Conservation (phyloP, 371 early-diverging fungal species). For the Mucor ambiguus region DNA sequence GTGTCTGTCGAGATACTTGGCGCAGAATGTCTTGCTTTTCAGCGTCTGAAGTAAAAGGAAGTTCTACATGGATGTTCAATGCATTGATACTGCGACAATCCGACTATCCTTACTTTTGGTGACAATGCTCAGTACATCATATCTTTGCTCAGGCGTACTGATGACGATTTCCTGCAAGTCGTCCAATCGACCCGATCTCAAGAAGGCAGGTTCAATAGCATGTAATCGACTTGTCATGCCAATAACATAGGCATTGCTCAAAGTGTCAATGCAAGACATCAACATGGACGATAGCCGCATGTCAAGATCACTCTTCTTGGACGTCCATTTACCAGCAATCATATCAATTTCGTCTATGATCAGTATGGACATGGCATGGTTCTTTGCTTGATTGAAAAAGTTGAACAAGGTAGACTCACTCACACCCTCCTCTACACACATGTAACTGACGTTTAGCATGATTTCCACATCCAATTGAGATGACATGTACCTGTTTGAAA, state of each 20-base stretch:
- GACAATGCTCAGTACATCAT: slow-evolving; percentile 46
- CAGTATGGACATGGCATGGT: slow-evolving; percentile 41
- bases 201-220: slow-evolving; percentile 55
- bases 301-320: slow-evolving; percentile 43
- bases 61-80: slow-evolving; percentile 34
- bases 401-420: slow-evolving; percentile 50
- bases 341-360: slow-evolving; percentile 70
- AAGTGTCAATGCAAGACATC: slow-evolving; percentile 44
- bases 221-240: slow-evolving; percentile 62
- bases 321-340: slow-evolving; percentile 46
- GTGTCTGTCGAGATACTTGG: slow-evolving; percentile 89
- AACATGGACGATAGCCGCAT: slow-evolving; percentile 32
- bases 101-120: slow-evolving; percentile 42
- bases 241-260: slow-evolving; percentile 48
- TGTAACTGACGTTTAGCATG: background rate
- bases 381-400: slow-evolving; percentile 40
- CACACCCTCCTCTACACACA: slow-evolving; percentile 56
- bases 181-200: slow-evolving; percentile 65
- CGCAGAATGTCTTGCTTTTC: slow-evolving; percentile 61
- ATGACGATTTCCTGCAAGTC: slow-evolving; percentile 49
- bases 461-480: background rate
- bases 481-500: slow-evolving; percentile 60
- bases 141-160: slow-evolving; percentile 51
- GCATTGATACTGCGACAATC: background rate
- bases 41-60: slow-evolving; percentile 54